Evolutionary conservation across 2,329 filamentous ascomycete species (phyloP), one percentile per base, ranked within the genome.

Genomic region (Balansia obtecta): DNA sequence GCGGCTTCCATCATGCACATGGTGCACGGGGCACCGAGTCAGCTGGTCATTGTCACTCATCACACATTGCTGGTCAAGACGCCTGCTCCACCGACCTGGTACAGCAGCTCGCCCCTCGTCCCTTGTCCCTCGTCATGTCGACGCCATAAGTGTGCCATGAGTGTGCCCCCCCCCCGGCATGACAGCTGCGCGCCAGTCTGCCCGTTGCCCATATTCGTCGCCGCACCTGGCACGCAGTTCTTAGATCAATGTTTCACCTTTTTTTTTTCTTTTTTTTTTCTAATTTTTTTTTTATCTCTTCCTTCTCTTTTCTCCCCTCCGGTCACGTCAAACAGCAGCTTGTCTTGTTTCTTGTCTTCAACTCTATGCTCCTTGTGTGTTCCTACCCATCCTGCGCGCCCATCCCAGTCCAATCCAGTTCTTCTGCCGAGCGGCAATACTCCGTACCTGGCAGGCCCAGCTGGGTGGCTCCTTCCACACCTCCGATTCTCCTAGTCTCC

Each of bases 271-370:
- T 38, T 48, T 32, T 22, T 48, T 32, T 30, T 13, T 18, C 5
- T 30, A 4, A 13, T 48, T n/a, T 41, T 32, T 48, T 40, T 51
- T 48, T 51, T 45, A 22, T 37, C 18, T 18, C 32, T 48, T 32
- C 20, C 40, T 16, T 16, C 10, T 18, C 4, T 11, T n/a, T 27
- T 13, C 7, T 13, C 41, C 30, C 15, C 27, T 11, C 22, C 27
- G 11, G 7, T 45, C 27, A 13, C 27, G 22, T 40, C 13, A 5
- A 37, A 12, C 34, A 15, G 11, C 34, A 12, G 34, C 15, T 4
- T 37, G 34, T 10, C 33, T 37, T 12, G 5, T 10, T n/a, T n/a
- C n/a, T n/a, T n/a, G n/a, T 13, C 13, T 13, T 13, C 13, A 10
- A 34, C 34, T n/a, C 20, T 45, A n/a, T n/a, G 20, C n/a, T 46